Conservation (phyloP, 345 rosid genomes). For the Hibiscus syriacus region DNA sequence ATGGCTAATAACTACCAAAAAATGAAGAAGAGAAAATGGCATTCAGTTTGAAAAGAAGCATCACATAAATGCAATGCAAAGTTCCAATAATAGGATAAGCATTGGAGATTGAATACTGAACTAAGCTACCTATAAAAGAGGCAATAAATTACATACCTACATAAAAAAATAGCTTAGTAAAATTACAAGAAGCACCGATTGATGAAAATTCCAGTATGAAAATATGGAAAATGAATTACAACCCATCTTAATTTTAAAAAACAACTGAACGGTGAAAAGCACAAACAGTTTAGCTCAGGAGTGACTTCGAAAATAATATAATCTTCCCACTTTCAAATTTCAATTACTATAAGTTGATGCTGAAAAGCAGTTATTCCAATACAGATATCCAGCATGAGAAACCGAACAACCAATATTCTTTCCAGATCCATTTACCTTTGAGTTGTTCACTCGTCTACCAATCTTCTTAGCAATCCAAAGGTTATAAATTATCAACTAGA, state of each 20-base stretch:
- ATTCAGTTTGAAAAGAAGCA: background rate
- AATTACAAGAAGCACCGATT: background rate
- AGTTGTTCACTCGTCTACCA: background rate
- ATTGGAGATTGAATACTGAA: too few relatives aligned
- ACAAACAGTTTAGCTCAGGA: background rate
- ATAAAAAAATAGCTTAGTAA: background rate
- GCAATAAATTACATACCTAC: background rate
- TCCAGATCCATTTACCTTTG: background rate
- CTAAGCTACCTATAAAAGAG: background rate
- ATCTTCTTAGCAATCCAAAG: background rate
- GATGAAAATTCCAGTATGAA: background rate
- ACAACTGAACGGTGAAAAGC: background rate
- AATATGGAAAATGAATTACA: background rate
- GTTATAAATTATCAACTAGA: background rate
- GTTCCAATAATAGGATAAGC: background rate
- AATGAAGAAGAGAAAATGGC: background rate
- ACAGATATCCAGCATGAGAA: background rate
- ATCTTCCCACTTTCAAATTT: background rate
- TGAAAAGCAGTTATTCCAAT: background rate
- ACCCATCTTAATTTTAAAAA: background rate
- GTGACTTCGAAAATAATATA: background rate
- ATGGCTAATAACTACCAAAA: background rate
- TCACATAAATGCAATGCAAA: background rate
- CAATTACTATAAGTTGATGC: background rate
- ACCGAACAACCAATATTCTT: background rate